Evolutionary conservation across 2,329 filamentous ascomycete genomes (phyloP).

Genomic region (Colletotrichum sansevieriae): DNA sequence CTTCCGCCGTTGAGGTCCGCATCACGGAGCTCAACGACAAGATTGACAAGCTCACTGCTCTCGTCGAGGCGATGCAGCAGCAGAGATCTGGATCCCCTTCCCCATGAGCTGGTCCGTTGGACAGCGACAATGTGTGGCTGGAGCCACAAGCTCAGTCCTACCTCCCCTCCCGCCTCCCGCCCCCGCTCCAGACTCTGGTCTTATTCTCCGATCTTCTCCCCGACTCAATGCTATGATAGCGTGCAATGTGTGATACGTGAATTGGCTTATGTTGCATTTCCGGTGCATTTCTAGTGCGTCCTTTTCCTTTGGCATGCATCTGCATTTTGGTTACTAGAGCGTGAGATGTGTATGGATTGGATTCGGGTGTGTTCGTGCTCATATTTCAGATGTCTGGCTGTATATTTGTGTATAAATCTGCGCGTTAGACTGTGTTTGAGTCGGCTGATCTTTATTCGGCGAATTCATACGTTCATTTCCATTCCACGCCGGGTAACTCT

Average conservation of each 20-base stretch:
- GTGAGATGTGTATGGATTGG: constrained; percentile 12
- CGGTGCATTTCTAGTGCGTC: constrained; percentile 11
- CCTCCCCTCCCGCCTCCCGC: not conserved
- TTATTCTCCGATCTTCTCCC: not conserved
- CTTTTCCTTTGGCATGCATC: constrained; percentile 10
- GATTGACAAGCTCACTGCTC: constrained; percentile 69
- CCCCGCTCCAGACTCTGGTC: not conserved
- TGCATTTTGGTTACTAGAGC: constrained; percentile 18
- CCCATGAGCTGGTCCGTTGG: constrained; percentile 1
- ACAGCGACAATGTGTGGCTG: constrained; percentile 15
- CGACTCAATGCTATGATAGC: constrained; percentile 13
- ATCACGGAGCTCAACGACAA: constrained; percentile 68
- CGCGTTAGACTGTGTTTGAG: not conserved
- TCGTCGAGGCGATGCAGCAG: constrained; percentile 64
- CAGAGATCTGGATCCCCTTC: constrained; percentile 24
- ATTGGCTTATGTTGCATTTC: constrained; percentile 3
- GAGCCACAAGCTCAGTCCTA: constrained; percentile 12
- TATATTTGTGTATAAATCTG: constrained; percentile 5
- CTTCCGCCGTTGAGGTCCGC: constrained; percentile 61
- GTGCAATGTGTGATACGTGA: constrained; percentile 21
- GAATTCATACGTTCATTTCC: not conserved
- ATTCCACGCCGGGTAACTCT: too few species aligned
- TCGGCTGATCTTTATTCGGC: not conserved
- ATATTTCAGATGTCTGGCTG: constrained; percentile 16
- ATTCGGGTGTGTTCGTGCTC: constrained; percentile 15